These are phyloP conservation scores for Rhizoclosmatium globosum DNA, from an alignment of 192 early-diverging fungal species.

Conservation along the genomic window DNA sequence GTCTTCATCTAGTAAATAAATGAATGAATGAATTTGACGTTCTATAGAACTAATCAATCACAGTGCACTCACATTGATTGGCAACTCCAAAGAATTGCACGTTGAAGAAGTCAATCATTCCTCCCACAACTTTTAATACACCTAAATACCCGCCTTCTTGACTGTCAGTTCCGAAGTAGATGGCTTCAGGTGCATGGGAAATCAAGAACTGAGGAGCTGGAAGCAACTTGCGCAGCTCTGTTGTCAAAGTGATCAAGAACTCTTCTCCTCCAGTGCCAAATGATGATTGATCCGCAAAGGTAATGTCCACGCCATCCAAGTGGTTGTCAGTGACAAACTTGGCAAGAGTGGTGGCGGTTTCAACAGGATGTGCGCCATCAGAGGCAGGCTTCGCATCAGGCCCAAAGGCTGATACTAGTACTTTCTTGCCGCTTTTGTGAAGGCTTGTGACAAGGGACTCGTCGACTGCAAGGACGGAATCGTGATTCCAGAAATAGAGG, in stretches of 20 bases:
- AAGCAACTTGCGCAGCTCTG: background rate
- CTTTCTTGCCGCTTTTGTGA: background rate
- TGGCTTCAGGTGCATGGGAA: constrained; percentile 5
- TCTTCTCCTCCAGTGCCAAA: background rate
- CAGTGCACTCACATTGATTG: too few species aligned
- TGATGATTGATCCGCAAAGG: background rate
- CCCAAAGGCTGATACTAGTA: background rate
- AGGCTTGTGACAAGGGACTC: background rate
- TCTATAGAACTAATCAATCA: too few species aligned
- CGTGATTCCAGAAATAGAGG: background rate
- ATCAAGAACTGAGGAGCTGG: constrained; percentile 4
- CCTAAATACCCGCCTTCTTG: background rate
- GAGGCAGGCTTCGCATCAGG: background rate
- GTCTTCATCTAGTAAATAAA: background rate
- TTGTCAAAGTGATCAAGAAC: background rate
- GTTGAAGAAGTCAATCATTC: constrained; percentile 8
- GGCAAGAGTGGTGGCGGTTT: background rate
- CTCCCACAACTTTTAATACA: background rate
- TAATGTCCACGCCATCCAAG: background rate
- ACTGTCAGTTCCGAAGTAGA: background rate
- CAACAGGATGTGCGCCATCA: background rate
- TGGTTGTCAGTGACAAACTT: background rate
- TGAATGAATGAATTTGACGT: background rate
- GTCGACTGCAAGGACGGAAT: background rate
- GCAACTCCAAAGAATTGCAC: constrained; percentile 2